Percentiles rank a stretch among this genome's conserved stretches.
These are phyloP conservation scores for Phellopilus nigrolimitatus DNA, from an alignment of 1,284 basidiomycete genomes.

Conservation along the genomic window DNA sequence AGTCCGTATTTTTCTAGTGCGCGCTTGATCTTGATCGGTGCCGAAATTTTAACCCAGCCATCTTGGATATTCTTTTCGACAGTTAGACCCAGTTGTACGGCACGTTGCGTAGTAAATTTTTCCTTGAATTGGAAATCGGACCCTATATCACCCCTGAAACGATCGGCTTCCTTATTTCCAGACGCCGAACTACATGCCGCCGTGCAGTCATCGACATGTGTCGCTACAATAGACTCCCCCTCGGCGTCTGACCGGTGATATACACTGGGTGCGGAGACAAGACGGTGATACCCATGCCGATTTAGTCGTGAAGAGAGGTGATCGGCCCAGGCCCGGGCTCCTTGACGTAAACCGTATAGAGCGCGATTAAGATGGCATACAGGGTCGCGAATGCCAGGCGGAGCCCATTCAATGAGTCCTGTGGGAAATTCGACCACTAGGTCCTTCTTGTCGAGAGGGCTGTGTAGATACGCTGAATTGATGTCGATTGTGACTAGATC, in stretches of 20 bases:
- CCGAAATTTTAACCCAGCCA: not conserved
- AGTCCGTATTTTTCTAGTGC: constrained; percentile 5
- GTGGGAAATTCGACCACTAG: constrained; percentile 28
- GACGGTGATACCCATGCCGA: constrained; percentile 20
- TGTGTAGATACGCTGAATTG: constrained; percentile 24
- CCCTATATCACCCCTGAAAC: constrained; percentile 6
- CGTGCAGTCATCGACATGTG: too few relatives aligned
- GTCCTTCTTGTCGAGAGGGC: constrained; percentile 20
- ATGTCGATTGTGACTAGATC: constrained; percentile 30
- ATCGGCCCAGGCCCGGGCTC: constrained; percentile 28
- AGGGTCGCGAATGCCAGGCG: constrained; percentile 1
- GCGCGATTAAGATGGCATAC: constrained; percentile 24
- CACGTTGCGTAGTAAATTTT: too few relatives aligned
- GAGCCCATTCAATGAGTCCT: constrained; percentile 21
- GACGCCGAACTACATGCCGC: not conserved
- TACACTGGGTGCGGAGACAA: constrained; percentile 24
- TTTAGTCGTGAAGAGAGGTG: constrained; percentile 21
- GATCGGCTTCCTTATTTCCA: not conserved
- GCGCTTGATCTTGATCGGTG: too few relatives aligned
- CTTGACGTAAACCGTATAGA: too few relatives aligned
- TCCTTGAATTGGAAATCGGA: too few relatives aligned
- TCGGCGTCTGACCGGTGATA: constrained; percentile 27
- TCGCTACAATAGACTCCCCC: too few relatives aligned
- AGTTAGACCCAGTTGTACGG: constrained; percentile 19
- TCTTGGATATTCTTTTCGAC: not conserved